phyloP scores from a whole-genome alignment of 352 stramenopile species.

The Globisporangium emineosum region DNA sequence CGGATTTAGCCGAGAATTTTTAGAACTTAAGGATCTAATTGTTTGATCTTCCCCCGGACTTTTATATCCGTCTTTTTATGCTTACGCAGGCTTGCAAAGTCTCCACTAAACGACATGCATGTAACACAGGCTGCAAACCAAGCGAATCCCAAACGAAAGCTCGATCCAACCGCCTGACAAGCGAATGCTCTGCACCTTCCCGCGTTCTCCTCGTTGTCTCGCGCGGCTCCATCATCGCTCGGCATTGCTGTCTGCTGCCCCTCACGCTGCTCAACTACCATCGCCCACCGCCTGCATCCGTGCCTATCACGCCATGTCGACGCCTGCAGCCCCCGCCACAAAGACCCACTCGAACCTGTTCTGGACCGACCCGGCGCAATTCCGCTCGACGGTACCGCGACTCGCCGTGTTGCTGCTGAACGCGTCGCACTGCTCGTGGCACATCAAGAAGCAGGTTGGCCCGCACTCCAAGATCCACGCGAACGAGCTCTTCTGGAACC shows the following conservation, averaged over 20 bases:
- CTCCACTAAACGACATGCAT: neutral
- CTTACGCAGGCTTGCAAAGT: too few relatives aligned
- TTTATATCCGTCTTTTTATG: too few relatives aligned
- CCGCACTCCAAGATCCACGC: conserved; percentile 23
- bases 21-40: too few relatives aligned
- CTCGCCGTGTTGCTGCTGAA: conserved; percentile 71
- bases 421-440: conserved; percentile 41
- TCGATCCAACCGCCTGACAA: neutral
- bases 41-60: too few relatives aligned
- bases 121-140: neutral
- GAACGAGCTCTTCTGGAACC: conserved; percentile 60
- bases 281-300: neutral
- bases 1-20: too few relatives aligned
- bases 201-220: neutral
- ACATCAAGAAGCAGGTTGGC: conserved; percentile 21
- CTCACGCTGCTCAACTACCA: neutral
- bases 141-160: neutral
- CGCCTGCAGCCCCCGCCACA: neutral
- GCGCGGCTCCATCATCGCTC: neutral
- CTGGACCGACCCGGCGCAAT: conserved; percentile 37
- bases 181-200: neutral
- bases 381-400: conserved; percentile 24
- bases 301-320: conserved; percentile 8
- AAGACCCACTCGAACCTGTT: conserved; percentile 53
- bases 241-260: neutral